Base-by-base conservation (phyloP, 1,139 yeast genomes). In the Pneumocystis murina region DNA sequence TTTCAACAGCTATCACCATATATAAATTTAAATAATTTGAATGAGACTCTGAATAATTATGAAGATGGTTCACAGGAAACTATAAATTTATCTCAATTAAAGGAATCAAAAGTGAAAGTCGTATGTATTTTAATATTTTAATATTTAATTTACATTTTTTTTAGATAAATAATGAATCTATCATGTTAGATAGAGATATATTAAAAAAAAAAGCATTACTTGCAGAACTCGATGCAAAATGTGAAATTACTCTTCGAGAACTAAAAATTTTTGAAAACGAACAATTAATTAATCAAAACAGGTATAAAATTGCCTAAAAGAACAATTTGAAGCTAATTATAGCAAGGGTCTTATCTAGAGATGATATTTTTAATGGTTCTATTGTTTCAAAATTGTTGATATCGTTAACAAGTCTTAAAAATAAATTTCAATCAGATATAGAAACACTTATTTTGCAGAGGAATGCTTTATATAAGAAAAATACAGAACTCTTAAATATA, bases 381-480 rank as follows among this genome's bases (percentile, higher is more conserved):
- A 63, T 65, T 57, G 57, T 62, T 6, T 59, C 62, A 4, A 71
- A 70, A 59, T 71, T 73, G 61, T 67, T 70, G 12, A 64, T 63
- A 14, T 71, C 73, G 59, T 66, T 75, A 60, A 68, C 67, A 36
- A 64, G 65, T 5, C 69, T 71, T 63, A 74, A 72, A 66, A 63
- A 62, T 8, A 66, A 68, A 35, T 67, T 75, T 58, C 68, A 70
- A 64, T 67, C 67, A 8, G 78, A 76, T 65, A 74, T 76, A 43
- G 71, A 74, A 36, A 68, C 68, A 6, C 68, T 76, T 40, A 68
- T 73, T 17, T 67, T 69, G 28, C 69, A 71, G 65, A 70, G 76
- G 20, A 76, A 74, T 59, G 68, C 68, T n/a, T 69, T 76, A 59
- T 63, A 63, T 36, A 72, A 69, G 3, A 77, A 75, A 61, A 72